Conservation (phyloP, 2,329 filamentous ascomycete genomes). For the Alternaria atra region DNA sequence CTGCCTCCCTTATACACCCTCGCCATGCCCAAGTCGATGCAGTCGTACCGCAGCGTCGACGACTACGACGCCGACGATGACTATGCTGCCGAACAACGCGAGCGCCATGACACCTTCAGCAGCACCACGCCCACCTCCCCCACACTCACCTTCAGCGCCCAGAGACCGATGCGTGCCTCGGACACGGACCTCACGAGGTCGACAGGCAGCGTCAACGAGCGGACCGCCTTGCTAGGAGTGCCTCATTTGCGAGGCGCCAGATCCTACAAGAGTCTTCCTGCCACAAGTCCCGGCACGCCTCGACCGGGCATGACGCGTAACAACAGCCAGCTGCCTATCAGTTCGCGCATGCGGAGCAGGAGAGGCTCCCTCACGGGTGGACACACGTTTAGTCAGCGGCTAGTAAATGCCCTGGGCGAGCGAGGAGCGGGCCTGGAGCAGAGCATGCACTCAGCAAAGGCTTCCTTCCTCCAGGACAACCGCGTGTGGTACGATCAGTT, state of each 20-base stretch:
- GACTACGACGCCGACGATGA: slow-evolving; percentile 47
- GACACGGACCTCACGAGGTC: slow-evolving; percentile 45
- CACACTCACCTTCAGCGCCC: slow-evolving; percentile 39
- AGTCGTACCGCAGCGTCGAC: slow-evolving; percentile 49
- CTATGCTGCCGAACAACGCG: slow-evolving; percentile 41
- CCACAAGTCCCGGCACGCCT: slow-evolving; percentile 53
- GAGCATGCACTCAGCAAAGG: slow-evolving; percentile 70
- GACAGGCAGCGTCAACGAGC: slow-evolving; percentile 55
- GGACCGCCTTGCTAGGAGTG: slow-evolving; percentile 57
- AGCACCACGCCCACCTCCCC: slow-evolving; percentile 48
- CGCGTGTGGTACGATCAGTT: slow-evolving; percentile 99
- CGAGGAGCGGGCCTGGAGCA: slow-evolving; percentile 61
- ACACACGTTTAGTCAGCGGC: slow-evolving; percentile 54
- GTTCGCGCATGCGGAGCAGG: slow-evolving; percentile 46
- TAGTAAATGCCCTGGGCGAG: slow-evolving; percentile 66
- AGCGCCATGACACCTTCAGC: slow-evolving; percentile 44
- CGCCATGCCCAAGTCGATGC: slow-evolving; percentile 49
- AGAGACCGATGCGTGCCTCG: slow-evolving; percentile 44
- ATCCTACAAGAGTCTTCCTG: slow-evolving; percentile 56
- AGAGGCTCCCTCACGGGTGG: slow-evolving; percentile 41
- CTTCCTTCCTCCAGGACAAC: slow-evolving; percentile 77
- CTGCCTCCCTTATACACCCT: slow-evolving; percentile 9
- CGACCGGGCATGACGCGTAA: slow-evolving; percentile 51
- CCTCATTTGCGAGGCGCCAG: slow-evolving; percentile 34
- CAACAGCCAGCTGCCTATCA: slow-evolving; percentile 46